Conservation (phyloP, 345 rosid genomes). For the Hirschfeldia incana region DNA sequence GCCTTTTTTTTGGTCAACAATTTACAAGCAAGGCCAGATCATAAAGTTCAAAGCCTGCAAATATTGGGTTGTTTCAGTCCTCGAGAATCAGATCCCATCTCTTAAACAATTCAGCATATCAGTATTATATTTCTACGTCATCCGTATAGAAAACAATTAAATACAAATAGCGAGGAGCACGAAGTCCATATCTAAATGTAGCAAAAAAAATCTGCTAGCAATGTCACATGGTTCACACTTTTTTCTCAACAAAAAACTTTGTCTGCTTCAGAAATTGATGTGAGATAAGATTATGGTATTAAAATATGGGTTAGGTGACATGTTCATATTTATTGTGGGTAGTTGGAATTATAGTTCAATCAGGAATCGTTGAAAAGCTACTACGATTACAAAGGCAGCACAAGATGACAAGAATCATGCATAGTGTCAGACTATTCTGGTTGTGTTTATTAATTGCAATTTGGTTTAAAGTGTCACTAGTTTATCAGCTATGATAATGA, state of each 20-base stretch:
- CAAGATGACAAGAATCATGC: slow-evolving; percentile 6
- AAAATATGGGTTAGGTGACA: slow-evolving; percentile 9
- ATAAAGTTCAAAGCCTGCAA: neutral
- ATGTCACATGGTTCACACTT: neutral
- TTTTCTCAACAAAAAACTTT: neutral
- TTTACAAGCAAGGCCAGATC: neutral
- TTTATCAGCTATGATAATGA: neutral
- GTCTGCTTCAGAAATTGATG: neutral
- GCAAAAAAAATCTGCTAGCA: neutral
- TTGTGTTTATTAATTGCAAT: neutral
- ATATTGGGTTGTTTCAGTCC: neutral
- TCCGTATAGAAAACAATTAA: neutral
- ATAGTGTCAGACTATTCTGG: neutral
- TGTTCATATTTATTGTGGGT: neutral
- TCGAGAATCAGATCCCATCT: neutral
- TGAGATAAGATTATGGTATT: neutral
- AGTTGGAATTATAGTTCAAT: neutral
- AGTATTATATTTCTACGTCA: neutral
- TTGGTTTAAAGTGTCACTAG: neutral
- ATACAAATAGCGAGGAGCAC: neutral
- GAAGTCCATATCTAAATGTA: neutral
- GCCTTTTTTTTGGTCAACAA: too few species aligned
- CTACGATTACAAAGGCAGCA: neutral
- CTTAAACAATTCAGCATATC: neutral
- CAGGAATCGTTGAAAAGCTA: neutral